A percentile compares a stretch with the other conserved stretches of the same genome.
Conservation (phyloP, 768 basidiomycete genomes). For the Amanita fuliginea region DNA sequence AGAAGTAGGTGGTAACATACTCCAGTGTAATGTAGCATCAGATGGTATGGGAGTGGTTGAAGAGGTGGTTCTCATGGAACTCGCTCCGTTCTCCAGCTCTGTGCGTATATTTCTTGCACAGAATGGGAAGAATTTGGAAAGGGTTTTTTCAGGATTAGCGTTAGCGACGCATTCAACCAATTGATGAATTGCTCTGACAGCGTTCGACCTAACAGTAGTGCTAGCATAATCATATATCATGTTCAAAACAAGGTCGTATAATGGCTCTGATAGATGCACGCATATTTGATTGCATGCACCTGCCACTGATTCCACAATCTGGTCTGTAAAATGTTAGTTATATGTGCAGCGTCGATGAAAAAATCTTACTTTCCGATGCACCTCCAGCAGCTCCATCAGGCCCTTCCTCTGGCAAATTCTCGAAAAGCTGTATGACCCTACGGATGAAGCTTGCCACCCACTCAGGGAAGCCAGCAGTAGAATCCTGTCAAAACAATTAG, state of each 20-base stretch:
- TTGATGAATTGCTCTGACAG: conserved; percentile 78
- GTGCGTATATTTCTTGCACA: conserved; percentile 57
- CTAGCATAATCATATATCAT: conserved; percentile 80
- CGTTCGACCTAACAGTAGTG: conserved; percentile 72
- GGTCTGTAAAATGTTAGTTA: conserved; percentile 28
- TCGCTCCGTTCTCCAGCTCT: conserved; percentile 82
- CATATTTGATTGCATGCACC: conserved; percentile 72
- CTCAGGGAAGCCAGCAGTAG: conserved; percentile 66
- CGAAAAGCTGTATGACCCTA: conserved; percentile 67
- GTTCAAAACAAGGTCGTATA: conserved; percentile 74
- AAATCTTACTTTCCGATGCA: conserved; percentile 44
- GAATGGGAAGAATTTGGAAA: conserved; percentile 69
- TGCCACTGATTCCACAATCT: conserved; percentile 68
- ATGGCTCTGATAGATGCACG: conserved; percentile 57
- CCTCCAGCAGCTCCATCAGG: conserved; percentile 50
- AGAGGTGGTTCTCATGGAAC: conserved; percentile 62
- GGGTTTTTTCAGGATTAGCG: conserved; percentile 64
- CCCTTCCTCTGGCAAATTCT: conserved; percentile 81
- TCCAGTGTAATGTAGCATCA: conserved; percentile 85
- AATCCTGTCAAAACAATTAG: conserved; percentile 26
- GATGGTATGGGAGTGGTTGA: conserved; percentile 58
- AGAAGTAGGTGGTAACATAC: conserved; percentile 28
- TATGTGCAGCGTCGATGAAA: background rate
- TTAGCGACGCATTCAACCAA: conserved; percentile 81
- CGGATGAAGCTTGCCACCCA: conserved; percentile 80